Evolutionary conservation across 2,329 filamentous ascomycete species (phyloP).

Genomic region (Aspergillus jensenii): DNA sequence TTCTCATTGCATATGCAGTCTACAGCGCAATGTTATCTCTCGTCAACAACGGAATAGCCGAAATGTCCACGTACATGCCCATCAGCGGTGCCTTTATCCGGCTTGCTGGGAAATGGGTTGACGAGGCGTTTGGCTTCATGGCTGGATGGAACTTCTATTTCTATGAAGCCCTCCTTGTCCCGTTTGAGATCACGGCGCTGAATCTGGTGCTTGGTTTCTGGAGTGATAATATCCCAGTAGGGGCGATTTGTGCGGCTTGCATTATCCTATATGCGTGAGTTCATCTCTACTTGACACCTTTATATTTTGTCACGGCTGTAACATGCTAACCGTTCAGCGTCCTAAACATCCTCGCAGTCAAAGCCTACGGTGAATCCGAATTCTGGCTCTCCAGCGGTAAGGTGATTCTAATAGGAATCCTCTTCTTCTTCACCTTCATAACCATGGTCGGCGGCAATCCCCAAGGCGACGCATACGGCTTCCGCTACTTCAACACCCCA

Average conservation of each 20-base stretch:
- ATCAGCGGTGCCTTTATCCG: conserved; percentile 33
- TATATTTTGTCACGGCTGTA: too few relatives aligned
- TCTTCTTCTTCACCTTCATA: conserved; percentile 72
- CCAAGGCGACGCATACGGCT: conserved; percentile 64
- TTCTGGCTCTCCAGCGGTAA: conserved; percentile 41
- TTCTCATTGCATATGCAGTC: neutral
- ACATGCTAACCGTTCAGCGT: too few relatives aligned
- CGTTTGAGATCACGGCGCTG: conserved; percentile 20
- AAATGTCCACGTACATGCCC: neutral
- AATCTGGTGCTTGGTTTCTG: too few relatives aligned
- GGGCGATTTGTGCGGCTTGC: conserved; percentile 42
- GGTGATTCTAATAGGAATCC: conserved; percentile 63
- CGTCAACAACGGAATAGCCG: neutral
- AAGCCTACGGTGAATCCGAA: conserved; percentile 12
- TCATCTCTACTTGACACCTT: conserved; percentile 23
- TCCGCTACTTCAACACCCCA: conserved; percentile 54
- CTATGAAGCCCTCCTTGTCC: conserved; percentile 40
- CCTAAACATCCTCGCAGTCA: neutral
- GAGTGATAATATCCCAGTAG: conserved; percentile 38
- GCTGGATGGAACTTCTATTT: conserved; percentile 51
- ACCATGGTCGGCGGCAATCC: conserved; percentile 78
- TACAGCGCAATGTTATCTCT: neutral
- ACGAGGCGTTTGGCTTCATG: conserved; percentile 46
- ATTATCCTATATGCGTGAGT: conserved; percentile 19
- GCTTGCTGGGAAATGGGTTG: conserved; percentile 45